Evolutionary conservation across 2,329 filamentous ascomycete genomes (phyloP).

Genomic region (Diaporthe eres): DNA sequence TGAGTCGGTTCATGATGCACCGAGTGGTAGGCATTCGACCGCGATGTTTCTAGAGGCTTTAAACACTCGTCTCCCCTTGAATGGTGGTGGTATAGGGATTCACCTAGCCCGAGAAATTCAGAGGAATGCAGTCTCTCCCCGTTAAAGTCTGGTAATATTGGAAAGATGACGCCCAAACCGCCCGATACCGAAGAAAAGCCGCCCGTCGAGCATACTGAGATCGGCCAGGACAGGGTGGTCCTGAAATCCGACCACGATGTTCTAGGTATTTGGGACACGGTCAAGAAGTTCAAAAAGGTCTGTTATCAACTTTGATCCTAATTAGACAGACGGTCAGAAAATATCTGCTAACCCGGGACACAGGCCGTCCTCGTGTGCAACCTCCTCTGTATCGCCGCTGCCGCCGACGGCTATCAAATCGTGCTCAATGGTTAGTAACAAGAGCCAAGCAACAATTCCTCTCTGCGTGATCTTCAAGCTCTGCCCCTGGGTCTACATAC

Average conservation of each 20-base stretch:
- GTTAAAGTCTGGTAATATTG: too few species aligned
- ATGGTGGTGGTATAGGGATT: not conserved
- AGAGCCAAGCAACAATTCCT: not conserved
- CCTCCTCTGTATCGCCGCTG: not conserved
- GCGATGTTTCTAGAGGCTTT: not conserved
- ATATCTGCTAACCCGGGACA: not conserved
- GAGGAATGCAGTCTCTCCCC: not conserved
- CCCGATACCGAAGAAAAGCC: not conserved
- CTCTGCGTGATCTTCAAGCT: not conserved
- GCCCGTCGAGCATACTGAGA: not conserved
- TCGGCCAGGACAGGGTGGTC: not conserved
- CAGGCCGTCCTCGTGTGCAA: slow-evolving; percentile 1
- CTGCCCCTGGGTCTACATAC: not conserved
- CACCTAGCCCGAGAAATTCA: not conserved
- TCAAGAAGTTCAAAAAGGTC: slow-evolving; percentile 27
- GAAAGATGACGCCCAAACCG: not conserved
- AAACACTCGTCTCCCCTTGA: not conserved
- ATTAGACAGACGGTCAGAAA: rapidly evolving
- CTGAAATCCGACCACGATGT: not conserved
- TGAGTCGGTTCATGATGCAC: not conserved
- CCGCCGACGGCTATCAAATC: not conserved
- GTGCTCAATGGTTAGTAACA: not conserved
- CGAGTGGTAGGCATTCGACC: not conserved
- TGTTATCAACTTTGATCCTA: not conserved
- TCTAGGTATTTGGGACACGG: not conserved